Percentiles rank a stretch among this genome's conserved stretches.
Conservation (phyloP, 805 yeast species). For the Yamadazyma tumulicola region DNA sequence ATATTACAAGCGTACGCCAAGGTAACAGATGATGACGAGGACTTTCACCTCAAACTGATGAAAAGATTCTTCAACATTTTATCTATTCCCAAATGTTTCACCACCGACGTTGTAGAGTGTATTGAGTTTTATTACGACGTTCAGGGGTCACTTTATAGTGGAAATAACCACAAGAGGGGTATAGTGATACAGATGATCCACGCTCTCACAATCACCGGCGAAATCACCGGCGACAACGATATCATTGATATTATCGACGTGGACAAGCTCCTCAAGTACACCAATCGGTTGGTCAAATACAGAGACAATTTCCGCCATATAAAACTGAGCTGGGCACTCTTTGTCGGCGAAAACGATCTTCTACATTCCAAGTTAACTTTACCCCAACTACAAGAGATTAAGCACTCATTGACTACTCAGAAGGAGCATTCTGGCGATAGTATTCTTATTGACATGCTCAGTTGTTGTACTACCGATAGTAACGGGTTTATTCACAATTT, state of each 20-base stretch:
- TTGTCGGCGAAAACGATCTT: constrained; percentile 19
- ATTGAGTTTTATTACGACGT: constrained; percentile 30
- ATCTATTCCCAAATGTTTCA: constrained; percentile 29
- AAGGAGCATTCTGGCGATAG: no score
- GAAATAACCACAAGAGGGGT: constrained; percentile 4
- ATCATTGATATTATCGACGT: constrained; percentile 39
- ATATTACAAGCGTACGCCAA: constrained; percentile 29
- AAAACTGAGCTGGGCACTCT: constrained; percentile 30
- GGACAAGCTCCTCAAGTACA: constrained; percentile 31
- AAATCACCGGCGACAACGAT: constrained; percentile 13
- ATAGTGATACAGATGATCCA: constrained; percentile 8
- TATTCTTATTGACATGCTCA: constrained; percentile 40
- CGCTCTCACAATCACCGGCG: constrained; percentile 23
- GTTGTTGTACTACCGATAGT: constrained; percentile 28
- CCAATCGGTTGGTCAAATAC: constrained; percentile 27
- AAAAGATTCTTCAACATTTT: constrained; percentile 22
- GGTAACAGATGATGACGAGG: constrained; percentile 20
- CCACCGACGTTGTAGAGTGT: constrained; percentile 26
- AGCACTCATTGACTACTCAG: constrained; percentile 16
- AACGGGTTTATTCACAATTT: constrained; percentile 29
- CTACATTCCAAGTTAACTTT: constrained; percentile 20
- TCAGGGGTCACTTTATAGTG: constrained; percentile 12
- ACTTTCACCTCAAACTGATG: constrained; percentile 25
- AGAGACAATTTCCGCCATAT: constrained; percentile 28
- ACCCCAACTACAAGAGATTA: constrained; percentile 21